Percentiles rank a stretch among this genome's conserved stretches.
Conservation (phyloP, 1,284 basidiomycete species). For the Sanghuangporus sanghuang region DNA sequence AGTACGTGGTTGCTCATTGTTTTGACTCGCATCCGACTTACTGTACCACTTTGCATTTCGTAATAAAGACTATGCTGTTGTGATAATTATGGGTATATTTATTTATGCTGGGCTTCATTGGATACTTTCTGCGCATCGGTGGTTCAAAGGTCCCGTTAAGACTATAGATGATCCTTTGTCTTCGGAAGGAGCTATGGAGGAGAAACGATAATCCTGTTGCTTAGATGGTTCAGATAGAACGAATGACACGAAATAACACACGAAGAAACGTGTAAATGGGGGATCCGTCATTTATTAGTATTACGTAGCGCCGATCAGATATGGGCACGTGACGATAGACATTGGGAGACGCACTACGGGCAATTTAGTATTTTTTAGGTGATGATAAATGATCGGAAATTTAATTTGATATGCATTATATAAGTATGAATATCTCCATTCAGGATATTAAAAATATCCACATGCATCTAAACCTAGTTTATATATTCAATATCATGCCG, state of each 20-base stretch:
- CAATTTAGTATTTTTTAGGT: too few species aligned
- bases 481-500: too few species aligned
- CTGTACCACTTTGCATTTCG: background rate
- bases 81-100: conserved; percentile 61
- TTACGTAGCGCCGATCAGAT: background rate
- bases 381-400: too few species aligned
- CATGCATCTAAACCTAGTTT: too few species aligned
- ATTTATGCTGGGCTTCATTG: conserved; percentile 59
- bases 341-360: too few species aligned
- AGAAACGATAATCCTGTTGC: background rate
- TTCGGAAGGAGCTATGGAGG: background rate
- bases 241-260: background rate
- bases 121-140: conserved; percentile 60
- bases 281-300: background rate
- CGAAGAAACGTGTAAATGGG: too few species aligned
- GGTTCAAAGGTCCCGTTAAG: conserved; percentile 64
- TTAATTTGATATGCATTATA: too few species aligned
- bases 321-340: background rate
- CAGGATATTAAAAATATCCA: too few species aligned
- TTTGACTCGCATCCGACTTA: conserved; percentile 4
- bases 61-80: conserved; percentile 55
- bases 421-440: too few species aligned
- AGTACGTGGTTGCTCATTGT: conserved; percentile 34
- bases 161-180: conserved; percentile 35
- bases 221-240: background rate